These are phyloP conservation scores for Butyriboletus loyo DNA, from an alignment of 768 basidiomycete genomes.

Conservation along the genomic window DNA sequence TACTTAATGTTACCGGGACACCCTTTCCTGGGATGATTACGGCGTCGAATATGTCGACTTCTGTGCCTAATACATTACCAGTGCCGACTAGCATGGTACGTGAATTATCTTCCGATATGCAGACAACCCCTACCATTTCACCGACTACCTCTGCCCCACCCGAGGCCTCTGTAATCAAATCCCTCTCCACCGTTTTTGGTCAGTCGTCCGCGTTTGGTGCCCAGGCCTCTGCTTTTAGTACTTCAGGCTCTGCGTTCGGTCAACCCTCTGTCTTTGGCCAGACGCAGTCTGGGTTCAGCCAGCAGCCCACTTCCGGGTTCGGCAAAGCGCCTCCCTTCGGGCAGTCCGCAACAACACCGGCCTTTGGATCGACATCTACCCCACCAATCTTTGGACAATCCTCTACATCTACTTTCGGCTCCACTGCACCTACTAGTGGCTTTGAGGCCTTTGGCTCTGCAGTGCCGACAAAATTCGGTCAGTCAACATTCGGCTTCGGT, in stretches of 20 bases:
- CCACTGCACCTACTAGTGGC: slow-evolving; percentile 20
- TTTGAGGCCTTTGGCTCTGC: slow-evolving; percentile 35
- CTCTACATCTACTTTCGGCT: slow-evolving; percentile 19
- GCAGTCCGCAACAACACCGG: slow-evolving; percentile 5
- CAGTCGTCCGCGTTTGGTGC: slow-evolving; percentile 29
- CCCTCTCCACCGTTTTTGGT: slow-evolving; percentile 34
- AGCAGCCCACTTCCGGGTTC: slow-evolving; percentile 24
- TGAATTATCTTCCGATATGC: slow-evolving; percentile 31
- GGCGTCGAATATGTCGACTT: slow-evolving; percentile 7
- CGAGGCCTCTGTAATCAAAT: slow-evolving; percentile 28
- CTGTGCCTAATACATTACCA: slow-evolving; percentile 2
- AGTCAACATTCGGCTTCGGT: slow-evolving; percentile 24
- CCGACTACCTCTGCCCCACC: slow-evolving; percentile 17
- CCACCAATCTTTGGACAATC: slow-evolving; percentile 22
- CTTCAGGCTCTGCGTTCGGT: slow-evolving; percentile 28
- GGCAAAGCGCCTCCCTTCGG: slow-evolving; percentile 24
- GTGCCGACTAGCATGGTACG: slow-evolving; percentile 24
- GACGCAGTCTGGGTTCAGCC: slow-evolving; percentile 11
- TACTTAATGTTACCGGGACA: slow-evolving; percentile 52
- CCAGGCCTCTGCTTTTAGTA: slow-evolving; percentile 19
- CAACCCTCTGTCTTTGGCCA: slow-evolving; percentile 27
- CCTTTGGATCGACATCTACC: slow-evolving; percentile 14
- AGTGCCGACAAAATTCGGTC: slow-evolving; percentile 33
- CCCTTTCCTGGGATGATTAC: slow-evolving; percentile 57
- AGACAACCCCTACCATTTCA: slow-evolving; percentile 23